phyloP scores from a whole-genome alignment of 2,329 filamentous ascomycete species.

The Xylaria sp. region DNA sequence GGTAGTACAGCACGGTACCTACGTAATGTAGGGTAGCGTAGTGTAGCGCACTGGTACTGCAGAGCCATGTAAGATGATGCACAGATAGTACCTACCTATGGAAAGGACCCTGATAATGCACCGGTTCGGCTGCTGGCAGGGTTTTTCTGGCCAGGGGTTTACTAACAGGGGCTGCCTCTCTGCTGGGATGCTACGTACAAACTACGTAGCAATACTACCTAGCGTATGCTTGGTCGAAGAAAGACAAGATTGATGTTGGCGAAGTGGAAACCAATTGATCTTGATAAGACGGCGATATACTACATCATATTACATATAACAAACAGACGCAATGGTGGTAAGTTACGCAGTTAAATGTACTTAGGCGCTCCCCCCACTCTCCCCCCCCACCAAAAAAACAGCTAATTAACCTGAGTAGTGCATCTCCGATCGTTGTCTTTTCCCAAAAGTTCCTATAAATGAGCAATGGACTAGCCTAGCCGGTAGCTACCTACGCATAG shows the following conservation, averaged over 20 bases:
- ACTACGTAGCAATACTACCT: slow-evolving; percentile 1
- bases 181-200: slow-evolving; percentile 27
- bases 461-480: background rate
- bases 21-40: background rate
- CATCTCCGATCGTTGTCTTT: background rate
- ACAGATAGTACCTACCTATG: slow-evolving; percentile 9
- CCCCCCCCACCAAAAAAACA: no score
- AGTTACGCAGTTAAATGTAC: background rate
- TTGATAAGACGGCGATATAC: background rate
- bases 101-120: slow-evolving; percentile 31
- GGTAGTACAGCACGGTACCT: background rate
- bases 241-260: background rate
- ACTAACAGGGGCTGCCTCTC: slow-evolving; percentile 34
- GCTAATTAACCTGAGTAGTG: background rate
- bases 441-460: background rate
- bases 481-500: no score
- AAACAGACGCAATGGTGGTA: background rate
- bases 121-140: slow-evolving; percentile 22
- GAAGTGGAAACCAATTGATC: background rate
- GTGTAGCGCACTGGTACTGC: background rate
- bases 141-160: slow-evolving; percentile 30
- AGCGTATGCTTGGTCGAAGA: background rate
- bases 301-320: background rate
- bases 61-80: slow-evolving; percentile 1
- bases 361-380: no score